Percentiles rank a stretch among this genome's conserved stretches.
Conservation (phyloP, 352 stramenopile species). For the Phytophthora multivora region DNA sequence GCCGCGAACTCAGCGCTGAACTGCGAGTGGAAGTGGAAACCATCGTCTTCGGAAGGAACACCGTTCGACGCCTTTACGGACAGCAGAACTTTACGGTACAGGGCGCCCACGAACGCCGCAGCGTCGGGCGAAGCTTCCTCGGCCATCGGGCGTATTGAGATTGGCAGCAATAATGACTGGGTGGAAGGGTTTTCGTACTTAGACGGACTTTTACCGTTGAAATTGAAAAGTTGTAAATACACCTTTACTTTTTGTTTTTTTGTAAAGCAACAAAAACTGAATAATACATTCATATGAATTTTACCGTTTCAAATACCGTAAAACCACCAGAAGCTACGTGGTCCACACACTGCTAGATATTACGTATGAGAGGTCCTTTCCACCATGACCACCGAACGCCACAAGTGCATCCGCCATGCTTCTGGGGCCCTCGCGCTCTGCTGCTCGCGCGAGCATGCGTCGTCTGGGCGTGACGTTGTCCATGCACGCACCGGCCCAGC, state of each 20-base stretch:
- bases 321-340: too few species aligned
- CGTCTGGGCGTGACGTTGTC: slow-evolving; percentile 15
- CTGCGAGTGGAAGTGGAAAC: slow-evolving; percentile 83
- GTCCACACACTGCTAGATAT: too few species aligned
- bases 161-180: slow-evolving; percentile 11
- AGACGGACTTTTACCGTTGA: neutral
- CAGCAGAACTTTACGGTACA: slow-evolving; percentile 80
- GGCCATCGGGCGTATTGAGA: slow-evolving; percentile 15
- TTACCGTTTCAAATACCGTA: neutral
- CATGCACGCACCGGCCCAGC: neutral
- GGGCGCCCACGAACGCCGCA: slow-evolving; percentile 51
- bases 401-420: slow-evolving; percentile 22
- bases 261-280: too few species aligned
- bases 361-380: neutral
- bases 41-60: slow-evolving; percentile 78
- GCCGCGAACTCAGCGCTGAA: slow-evolving; percentile 67
- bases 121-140: slow-evolving; percentile 23
- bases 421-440: slow-evolving; percentile 13
- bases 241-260: too few species aligned
- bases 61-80: slow-evolving; percentile 85
- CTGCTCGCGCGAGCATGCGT: slow-evolving; percentile 15
- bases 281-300: too few species aligned
- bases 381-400: slow-evolving; percentile 18
- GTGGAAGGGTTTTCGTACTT: slow-evolving; percentile 11
- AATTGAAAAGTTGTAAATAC: too few species aligned